Conservation (phyloP, 148 eudicot species). For the Camellia japonica region DNA sequence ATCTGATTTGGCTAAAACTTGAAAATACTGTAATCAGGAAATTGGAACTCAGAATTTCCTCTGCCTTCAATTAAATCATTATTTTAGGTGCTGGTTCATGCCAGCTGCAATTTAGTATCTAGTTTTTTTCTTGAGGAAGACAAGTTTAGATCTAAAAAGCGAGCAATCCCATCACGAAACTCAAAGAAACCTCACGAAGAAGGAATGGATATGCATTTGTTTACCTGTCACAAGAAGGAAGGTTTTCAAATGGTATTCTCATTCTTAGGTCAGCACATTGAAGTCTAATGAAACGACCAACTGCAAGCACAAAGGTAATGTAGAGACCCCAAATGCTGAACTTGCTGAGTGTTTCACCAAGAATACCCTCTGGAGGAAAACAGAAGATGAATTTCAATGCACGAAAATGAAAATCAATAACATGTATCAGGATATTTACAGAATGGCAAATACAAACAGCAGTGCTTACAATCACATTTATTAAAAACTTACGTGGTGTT, state of each 20-base stretch:
- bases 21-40: not conserved
- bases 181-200: too few species aligned
- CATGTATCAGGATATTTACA: not conserved
- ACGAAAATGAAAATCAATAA: not conserved
- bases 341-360: conserved; percentile 34
- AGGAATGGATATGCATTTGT: too few species aligned
- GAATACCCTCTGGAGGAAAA: conserved; percentile 27
- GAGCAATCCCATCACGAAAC: too few species aligned
- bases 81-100: too few species aligned
- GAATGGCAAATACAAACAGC: not conserved
- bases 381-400: not conserved
- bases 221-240: conserved; percentile 35
- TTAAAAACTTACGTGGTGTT: conserved; percentile 29
- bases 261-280: conserved; percentile 33
- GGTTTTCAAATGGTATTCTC: conserved; percentile 33
- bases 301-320: conserved; percentile 34
- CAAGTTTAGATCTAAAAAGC: too few species aligned
- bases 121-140: too few species aligned
- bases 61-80: too few species aligned
- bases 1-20: not conserved
- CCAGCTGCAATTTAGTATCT: too few species aligned
- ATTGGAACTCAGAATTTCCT: too few species aligned
- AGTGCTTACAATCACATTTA: too few species aligned
- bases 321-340: conserved; percentile 38
- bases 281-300: conserved; percentile 34